Percentiles rank a stretch among this genome's conserved stretches.
These are phyloP conservation scores for Herpotrichia juniperi DNA, from an alignment of 2,329 filamentous ascomycete genomes.

Conservation along the genomic window DNA sequence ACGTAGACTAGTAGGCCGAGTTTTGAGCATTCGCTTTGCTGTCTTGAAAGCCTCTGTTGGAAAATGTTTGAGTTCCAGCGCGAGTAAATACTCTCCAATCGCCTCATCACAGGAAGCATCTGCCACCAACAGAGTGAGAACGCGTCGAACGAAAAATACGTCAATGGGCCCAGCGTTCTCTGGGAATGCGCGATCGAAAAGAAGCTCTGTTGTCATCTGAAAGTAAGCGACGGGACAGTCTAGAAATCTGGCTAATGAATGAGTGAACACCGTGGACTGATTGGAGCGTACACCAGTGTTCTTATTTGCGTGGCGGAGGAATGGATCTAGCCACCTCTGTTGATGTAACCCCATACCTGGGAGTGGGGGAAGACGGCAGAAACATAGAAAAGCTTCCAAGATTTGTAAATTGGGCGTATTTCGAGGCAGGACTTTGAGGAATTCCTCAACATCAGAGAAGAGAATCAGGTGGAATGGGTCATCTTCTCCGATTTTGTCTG, in stretches of 20 bases:
- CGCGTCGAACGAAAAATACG: conserved; percentile 29
- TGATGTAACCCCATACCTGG: conserved; percentile 26
- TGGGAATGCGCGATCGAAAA: conserved; percentile 33
- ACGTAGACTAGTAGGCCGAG: conserved; percentile 64
- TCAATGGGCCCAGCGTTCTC: conserved; percentile 12
- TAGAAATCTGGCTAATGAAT: conserved; percentile 13
- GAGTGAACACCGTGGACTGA: conserved; percentile 3
- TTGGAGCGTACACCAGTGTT: not conserved
- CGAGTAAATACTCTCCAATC: conserved; percentile 73
- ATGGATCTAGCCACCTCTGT: conserved; percentile 58
- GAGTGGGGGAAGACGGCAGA: conserved; percentile 58
- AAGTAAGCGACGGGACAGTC: conserved; percentile 19
- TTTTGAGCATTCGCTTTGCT: conserved; percentile 76
- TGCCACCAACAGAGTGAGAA: conserved; percentile 64
- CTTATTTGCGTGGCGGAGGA: conserved; percentile 42
- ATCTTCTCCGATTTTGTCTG: conserved; percentile 76
- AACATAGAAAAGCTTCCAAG: conserved; percentile 68
- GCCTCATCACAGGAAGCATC: conserved; percentile 43
- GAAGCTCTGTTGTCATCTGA: conserved; percentile 29
- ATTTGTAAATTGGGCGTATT: conserved; percentile 54
- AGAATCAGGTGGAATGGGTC: conserved; percentile 85
- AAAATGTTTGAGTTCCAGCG: conserved; percentile 66
- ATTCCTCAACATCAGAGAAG: conserved; percentile 73
- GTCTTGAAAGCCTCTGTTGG: conserved; percentile 65
- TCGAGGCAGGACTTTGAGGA: conserved; percentile 58